Base-by-base conservation (phyloP, 2,329 filamentous ascomycete species). In the Fusarium foetens region DNA sequence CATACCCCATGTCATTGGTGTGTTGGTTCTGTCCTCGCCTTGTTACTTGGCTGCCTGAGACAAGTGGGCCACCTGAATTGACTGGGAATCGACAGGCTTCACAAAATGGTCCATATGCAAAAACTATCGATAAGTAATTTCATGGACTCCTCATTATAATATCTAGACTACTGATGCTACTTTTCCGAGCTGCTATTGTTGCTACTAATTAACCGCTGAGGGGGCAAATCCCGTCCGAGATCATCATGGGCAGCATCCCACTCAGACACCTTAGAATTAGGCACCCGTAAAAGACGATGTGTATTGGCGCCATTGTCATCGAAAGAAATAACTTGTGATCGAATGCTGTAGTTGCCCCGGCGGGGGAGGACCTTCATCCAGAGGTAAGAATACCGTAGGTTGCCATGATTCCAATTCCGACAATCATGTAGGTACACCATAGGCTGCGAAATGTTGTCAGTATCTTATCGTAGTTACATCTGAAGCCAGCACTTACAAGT, bases 231-330 rank as follows among this genome's bases (percentile, higher is more conserved):
- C 1, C 48, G 48, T 0, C 83, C 82, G 3, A 80, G 74, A 45
- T 85, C 87, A 79, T 91, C 89, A 75, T 91, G 89, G 17, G 83
- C 82, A 4, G 80, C 82, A 76, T 91, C 89, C 90, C 90, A 92
- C 25, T 77, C 77, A 0, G 78, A 81, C 9, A 92, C 46, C 16
- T 90, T 82, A 0, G 73, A 77, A 2, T 85, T 75, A 0, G 87
- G 87, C 2, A 92, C 84, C 66, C 87, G 88, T 21, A 90, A 81
- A 7, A 92, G 73, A 0, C 80, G 78, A 68, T 87, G 84, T 2
- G 83, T 82, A 19, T 81, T 83, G 1, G 83, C 80, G 6, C 82
- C 83, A 16, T 81, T 81, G 58, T 69, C 64, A 8, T 74, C 72
- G 6, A 90, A 79, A 0, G 83, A 78, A 2, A 90, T 60, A 3